Percentiles rank a stretch among this genome's conserved stretches.
Evolutionary conservation across 306 rosid species (phyloP).

Genomic region (Abrus pulchellus): DNA sequence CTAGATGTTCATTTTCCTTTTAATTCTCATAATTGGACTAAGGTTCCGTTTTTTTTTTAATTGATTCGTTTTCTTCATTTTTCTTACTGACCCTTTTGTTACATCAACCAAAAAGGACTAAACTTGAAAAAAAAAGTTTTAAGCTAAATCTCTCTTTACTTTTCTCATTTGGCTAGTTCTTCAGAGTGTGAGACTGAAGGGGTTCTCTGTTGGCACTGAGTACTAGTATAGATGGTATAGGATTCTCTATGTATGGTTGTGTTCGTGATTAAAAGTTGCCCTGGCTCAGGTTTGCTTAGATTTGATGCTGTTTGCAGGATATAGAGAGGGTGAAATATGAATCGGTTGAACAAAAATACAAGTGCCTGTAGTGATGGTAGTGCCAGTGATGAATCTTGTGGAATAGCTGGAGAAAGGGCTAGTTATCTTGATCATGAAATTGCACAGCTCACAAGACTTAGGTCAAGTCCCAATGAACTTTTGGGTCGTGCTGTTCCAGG

Average conservation of each 20-base stretch:
- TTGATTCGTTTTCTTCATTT: conserved; percentile 16
- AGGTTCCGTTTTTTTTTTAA: conserved; percentile 13
- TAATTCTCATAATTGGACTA: conserved; percentile 6
- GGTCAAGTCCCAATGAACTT: conserved; percentile 55
- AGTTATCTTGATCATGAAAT: conserved; percentile 62
- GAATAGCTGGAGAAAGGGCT: conserved; percentile 39
- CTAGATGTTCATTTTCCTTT: conserved; percentile 35
- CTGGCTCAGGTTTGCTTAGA: conserved; percentile 34
- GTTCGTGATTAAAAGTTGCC: conserved; percentile 10
- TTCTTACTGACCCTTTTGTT: conserved; percentile 35
- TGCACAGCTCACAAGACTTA: conserved; percentile 62
- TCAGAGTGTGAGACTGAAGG: conserved; percentile 16
- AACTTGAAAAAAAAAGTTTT: background rate
- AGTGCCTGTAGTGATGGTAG: conserved; percentile 44
- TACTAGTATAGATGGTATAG: background rate
- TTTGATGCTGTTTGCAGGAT: conserved; percentile 48
- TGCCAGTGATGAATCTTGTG: conserved; percentile 43
- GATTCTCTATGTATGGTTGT: conserved; percentile 18
- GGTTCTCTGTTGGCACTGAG: conserved; percentile 15
- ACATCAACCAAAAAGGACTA: conserved; percentile 4
- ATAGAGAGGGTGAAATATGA: conserved; percentile 53
- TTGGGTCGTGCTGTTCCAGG: conserved; percentile 52
- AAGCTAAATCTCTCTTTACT: background rate
- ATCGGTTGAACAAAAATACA: conserved; percentile 49
- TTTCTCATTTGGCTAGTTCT: conserved; percentile 27